Base-by-base conservation (phyloP, 2,329 filamentous ascomycete species). In the Orbilia javanica region DNA sequence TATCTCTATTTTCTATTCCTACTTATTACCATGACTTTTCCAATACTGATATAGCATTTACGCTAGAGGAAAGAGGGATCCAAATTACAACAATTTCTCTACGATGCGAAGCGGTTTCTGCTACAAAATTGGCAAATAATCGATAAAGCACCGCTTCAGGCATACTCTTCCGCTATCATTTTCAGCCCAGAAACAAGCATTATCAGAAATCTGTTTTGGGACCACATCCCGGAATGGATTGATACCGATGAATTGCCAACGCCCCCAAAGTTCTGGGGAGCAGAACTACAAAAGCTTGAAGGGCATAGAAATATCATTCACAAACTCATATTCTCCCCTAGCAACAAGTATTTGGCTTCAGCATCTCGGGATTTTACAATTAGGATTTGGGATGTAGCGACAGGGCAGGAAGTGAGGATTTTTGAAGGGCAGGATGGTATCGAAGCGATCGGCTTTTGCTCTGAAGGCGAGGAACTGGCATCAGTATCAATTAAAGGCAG, bases 31-130 rank as follows among this genome's bases (percentile, higher is more conserved):
- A n/a, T n/a, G 15, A n/a, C 95, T 71, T n/a, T 95, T 98, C 82
- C 89, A 81, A 57, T 36, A 8, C 52, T 77, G 46, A 64, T 22
- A 31, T 18, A n/a, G n/a, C n/a, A n/a, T 65, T 22, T 36, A 36
- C 2, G 2, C 13, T 10, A 36, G 34, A 11, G 13, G 13, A 36
- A 36, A n/a, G 13, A 42, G 4, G 39, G n/a, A 15, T 42, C 20
- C 7, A n/a, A 44, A 52, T 15, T 52, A 52, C 52, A 20, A 29
- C 8, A 22, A 1, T 52, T 48, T 48, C 44, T 52, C 29, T 11
- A 52, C 18, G 46, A 52, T n/a, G 46, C 22, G 13, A 52, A 15
- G 29, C 20, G 46, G 2, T 52, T 52, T 52, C 22, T 66, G 7
- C 8, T 66, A 13, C 15, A 52, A n/a, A 50, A 36, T 39, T 39